Evolutionary conservation across 345 rosid genomes (phyloP), one percentile per base, ranked within the genome.

Genomic region (Brassica juncea): DNA sequence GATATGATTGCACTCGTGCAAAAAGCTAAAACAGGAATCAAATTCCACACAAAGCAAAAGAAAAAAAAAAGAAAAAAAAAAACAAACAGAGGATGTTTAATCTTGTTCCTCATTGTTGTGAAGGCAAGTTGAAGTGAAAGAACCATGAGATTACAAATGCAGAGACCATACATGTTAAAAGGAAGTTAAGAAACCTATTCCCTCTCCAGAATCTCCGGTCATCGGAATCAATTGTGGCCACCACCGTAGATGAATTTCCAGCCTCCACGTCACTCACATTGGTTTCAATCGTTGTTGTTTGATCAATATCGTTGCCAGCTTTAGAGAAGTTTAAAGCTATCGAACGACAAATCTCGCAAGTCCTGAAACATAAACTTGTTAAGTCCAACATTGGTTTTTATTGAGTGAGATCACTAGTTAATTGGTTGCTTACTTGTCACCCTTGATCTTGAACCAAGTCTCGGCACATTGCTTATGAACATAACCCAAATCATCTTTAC

Each of bases 391-490:
- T 2, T 61, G 60, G 6, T 44, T 72, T 25, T 14, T 16, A 73
- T 31, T 52, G 37, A 65, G 52, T 65, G 28, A 65, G 63, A 66
- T 70, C 28, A 30, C 14, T 4, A 11, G 14, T 31, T 3, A 5
- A 32, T 39, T 44, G 47, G 80, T 28, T 64, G 65, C 84, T 77
- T 76, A 93, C 99, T 86, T 92, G 82, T 93, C 92, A 79, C 99
- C 98, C 82, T 80, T 95, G 80, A 95, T 95, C 82, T 91, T 90
- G 88, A 95, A 93, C 99, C 99, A 95, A 59, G 97, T 82, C 83
- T 93, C 99, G 4, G 99, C 98, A 81, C 99, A 95, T 42, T 86
- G 90, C 84, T 87, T 93, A 78, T 95, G 99, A 68, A 97, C 98
- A 85, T 87, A 89, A 81, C 94, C 99, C 77, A 96, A 86, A 85